Evolutionary conservation across 148 eudicot species (phyloP).

Genomic region (Chenopodium quinoa): DNA sequence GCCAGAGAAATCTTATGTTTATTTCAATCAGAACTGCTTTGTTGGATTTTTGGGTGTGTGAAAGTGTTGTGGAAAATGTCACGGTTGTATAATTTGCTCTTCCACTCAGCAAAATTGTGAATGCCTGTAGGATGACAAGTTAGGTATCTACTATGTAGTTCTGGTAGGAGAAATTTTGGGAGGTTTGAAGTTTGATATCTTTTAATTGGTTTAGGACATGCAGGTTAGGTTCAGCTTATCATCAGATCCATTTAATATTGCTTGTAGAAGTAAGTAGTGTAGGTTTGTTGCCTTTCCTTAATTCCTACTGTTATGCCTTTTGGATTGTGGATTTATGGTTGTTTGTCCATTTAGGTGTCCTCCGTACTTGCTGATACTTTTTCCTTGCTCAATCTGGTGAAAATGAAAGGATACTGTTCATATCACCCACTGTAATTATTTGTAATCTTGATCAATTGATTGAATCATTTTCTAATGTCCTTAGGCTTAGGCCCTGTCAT

Average conservation of each 20-base stretch:
- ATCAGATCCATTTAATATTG: background rate
- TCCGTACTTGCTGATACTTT: no score
- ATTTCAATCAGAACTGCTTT: background rate
- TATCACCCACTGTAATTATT: no score
- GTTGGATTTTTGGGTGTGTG: background rate
- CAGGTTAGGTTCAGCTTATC: background rate
- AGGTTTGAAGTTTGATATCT: no score
- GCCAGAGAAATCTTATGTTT: background rate
- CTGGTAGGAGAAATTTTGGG: background rate
- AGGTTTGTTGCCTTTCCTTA: background rate
- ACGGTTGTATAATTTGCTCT: background rate
- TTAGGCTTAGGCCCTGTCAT: no score
- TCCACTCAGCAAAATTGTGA: background rate
- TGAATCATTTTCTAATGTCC: no score
- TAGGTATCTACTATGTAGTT: background rate
- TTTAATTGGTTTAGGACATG: no score
- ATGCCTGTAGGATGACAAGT: background rate
- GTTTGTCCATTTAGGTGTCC: background rate
- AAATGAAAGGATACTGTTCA: no score
- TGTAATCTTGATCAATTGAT: no score
- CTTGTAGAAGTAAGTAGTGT: background rate
- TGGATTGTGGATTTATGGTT: background rate
- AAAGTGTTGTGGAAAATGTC: background rate
- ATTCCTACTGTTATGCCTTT: background rate
- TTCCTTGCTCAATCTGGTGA: no score